These are phyloP conservation scores for Diospyros lotus DNA, from an alignment of 148 eudicot species.

Conservation along the genomic window DNA sequence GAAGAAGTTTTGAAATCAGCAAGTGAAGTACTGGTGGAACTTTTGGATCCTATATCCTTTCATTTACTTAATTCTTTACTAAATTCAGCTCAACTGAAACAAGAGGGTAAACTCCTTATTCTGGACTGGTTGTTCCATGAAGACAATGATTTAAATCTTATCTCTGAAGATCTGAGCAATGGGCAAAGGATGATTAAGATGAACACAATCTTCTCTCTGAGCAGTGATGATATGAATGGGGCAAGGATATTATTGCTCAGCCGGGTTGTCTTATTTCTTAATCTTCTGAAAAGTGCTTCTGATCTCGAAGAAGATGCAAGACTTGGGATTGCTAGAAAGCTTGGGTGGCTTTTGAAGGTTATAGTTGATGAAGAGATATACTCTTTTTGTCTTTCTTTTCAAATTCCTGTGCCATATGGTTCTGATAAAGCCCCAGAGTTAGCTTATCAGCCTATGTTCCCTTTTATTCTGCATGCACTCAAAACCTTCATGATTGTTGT, in stretches of 20 bases:
- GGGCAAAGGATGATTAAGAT: slow-evolving; percentile 17
- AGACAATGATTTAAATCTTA: slow-evolving; percentile 20
- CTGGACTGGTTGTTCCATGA: slow-evolving; percentile 62
- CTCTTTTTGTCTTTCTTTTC: slow-evolving; percentile 46
- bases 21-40: slow-evolving; percentile 61
- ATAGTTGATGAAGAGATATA: slow-evolving; percentile 63
- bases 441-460: slow-evolving; percentile 52
- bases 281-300: slow-evolving; percentile 55
- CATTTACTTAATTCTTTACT: slow-evolving; percentile 73
- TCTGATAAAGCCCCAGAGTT: slow-evolving; percentile 43
- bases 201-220: slow-evolving; percentile 38
- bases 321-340: slow-evolving; percentile 58
- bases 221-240: slow-evolving; percentile 42
- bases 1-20: slow-evolving; percentile 47
- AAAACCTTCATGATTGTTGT: slow-evolving; percentile 70
- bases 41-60: slow-evolving; percentile 67
- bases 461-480: slow-evolving; percentile 51
- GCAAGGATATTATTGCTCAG: slow-evolving; percentile 38
- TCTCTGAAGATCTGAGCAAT: slow-evolving; percentile 21
- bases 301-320: slow-evolving; percentile 55
- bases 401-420: slow-evolving; percentile 39
- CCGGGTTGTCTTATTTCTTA: slow-evolving; percentile 57
- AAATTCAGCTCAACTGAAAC: slow-evolving; percentile 55
- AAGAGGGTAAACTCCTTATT: slow-evolving; percentile 51
- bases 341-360: slow-evolving; percentile 54